phyloP scores from a whole-genome alignment of 1,284 basidiomycete species.

The Tausonia pullulans region DNA sequence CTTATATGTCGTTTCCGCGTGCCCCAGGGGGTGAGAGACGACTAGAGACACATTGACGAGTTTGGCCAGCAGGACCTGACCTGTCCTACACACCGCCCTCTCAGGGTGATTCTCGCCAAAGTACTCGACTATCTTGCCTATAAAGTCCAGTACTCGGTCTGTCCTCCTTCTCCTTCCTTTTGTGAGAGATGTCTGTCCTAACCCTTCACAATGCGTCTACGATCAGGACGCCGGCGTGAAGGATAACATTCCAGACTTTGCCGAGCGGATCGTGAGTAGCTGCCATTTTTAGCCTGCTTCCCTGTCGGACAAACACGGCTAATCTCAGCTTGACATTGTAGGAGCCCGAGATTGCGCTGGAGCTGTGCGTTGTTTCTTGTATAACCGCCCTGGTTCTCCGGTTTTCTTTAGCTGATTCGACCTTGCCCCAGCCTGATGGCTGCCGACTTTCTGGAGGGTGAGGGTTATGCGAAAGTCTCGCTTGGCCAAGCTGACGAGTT shows the following conservation, averaged over 20 bases:
- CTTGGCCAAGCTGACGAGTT: no score
- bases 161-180: background rate
- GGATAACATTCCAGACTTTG: conserved; percentile 43
- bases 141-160: conserved; percentile 38
- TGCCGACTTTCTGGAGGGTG: conserved; percentile 35
- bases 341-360: conserved; percentile 45
- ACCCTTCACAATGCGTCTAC: background rate
- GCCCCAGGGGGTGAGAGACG: no score
- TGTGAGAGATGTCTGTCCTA: no score
- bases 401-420: background rate
- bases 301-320: background rate
- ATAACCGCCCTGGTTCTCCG: background rate
- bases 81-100: background rate
- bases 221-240: conserved; percentile 28
- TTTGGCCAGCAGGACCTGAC: background rate
- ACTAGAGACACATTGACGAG: no score
- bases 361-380: conserved; percentile 38
- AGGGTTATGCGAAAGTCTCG: background rate
- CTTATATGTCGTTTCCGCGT: no score
- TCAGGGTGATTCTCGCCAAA: conserved; percentile 40
- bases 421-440: conserved; percentile 30
- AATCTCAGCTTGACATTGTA: background rate
- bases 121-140: conserved; percentile 46
- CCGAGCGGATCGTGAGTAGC: conserved; percentile 33
- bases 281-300: background rate